phyloP scores from a whole-genome alignment of 495 filamentous ascomycete genomes.

The Aspergillus ellipticus region DNA sequence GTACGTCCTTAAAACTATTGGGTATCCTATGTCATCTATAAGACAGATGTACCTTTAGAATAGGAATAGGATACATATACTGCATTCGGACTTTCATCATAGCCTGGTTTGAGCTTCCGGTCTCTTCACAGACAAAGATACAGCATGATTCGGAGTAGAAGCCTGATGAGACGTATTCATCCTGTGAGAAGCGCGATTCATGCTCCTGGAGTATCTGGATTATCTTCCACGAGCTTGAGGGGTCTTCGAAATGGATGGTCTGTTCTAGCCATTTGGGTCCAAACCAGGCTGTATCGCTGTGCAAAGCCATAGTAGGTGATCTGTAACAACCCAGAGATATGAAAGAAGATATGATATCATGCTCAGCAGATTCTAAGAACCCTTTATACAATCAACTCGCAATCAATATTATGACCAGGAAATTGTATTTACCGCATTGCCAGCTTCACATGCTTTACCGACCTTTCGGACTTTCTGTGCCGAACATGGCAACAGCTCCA shows the following conservation, averaged over 20 bases:
- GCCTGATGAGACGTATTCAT: slow-evolving; percentile 5
- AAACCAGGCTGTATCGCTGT: slow-evolving; percentile 4
- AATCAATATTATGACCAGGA: too few species aligned
- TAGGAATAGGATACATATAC: neutral
- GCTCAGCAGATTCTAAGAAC: neutral
- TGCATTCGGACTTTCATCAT: slow-evolving; percentile 9
- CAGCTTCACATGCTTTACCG: too few species aligned
- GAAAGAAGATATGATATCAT: neutral
- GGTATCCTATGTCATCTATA: slow-evolving; percentile 3
- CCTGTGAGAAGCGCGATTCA: slow-evolving; percentile 2
- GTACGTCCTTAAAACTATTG: neutral
- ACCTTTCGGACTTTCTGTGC: too few species aligned
- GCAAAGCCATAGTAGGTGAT: neutral
- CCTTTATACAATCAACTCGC: neutral
- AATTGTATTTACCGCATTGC: too few species aligned
- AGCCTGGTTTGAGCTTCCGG: slow-evolving; percentile 1
- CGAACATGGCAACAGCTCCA: too few species aligned
- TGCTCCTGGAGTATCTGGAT: slow-evolving; percentile 5
- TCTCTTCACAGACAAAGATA: slow-evolving; percentile 9
- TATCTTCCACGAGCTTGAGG: slow-evolving; percentile 6
- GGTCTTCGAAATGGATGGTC: slow-evolving; percentile 7
- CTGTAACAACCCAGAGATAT: neutral
- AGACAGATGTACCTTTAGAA: slow-evolving; percentile 2
- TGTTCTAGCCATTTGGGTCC: slow-evolving; percentile 3
- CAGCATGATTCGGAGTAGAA: slow-evolving; percentile 5